Conservation (phyloP, 169 alveolate species). For the Plasmodium sp. region DNA sequence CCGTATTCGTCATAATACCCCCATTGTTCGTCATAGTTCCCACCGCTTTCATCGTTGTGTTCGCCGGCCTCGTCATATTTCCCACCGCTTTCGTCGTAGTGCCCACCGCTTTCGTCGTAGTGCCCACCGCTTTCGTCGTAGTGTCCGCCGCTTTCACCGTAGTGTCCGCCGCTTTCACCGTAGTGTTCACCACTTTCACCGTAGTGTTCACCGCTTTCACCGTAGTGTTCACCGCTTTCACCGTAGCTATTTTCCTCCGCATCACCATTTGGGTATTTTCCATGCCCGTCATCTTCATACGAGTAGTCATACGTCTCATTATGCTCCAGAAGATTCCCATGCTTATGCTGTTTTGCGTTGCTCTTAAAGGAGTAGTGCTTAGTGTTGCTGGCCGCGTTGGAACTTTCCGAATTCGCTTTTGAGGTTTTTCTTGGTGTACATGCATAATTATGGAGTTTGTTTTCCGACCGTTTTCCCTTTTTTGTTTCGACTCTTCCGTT, state of each 20-base stretch:
- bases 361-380: slow-evolving; percentile 3
- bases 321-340: not conserved
- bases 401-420: not conserved
- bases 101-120: not conserved
- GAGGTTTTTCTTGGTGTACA: not conserved
- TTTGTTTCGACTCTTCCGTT: not conserved
- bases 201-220: not conserved
- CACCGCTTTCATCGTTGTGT: not conserved
- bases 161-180: not conserved
- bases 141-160: not conserved
- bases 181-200: slow-evolving; percentile 3
- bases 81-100: not conserved
- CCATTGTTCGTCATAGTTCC: not conserved
- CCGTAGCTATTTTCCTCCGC: not conserved
- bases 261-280: not conserved
- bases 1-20: slow-evolving; percentile 1
- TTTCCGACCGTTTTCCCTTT: not conserved
- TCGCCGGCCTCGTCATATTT: not conserved
- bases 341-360: not conserved
- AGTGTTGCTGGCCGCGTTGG: not conserved
- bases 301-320: slow-evolving; percentile 1
- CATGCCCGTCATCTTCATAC: slow-evolving; percentile 2
- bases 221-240: not conserved
- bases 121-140: not conserved
- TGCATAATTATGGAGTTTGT: not conserved